Evolutionary conservation across 176 grass and related monocot genomes (phyloP).

Genomic region (Stipa capillata): DNA sequence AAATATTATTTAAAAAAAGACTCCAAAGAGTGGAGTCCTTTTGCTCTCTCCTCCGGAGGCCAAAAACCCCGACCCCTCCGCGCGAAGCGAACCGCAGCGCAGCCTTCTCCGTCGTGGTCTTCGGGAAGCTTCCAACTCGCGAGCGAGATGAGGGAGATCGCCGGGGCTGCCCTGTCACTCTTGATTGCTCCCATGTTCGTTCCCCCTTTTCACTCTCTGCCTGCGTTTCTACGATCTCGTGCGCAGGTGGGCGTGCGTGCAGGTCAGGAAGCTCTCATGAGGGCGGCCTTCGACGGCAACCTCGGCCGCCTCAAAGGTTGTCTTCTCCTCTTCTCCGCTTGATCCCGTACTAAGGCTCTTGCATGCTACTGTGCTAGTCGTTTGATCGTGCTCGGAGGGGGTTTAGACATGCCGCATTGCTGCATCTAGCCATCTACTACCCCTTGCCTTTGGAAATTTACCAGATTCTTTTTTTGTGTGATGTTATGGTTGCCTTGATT

Average conservation of each 20-base stretch:
- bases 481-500: background rate
- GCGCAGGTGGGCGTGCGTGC: background rate
- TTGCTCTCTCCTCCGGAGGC: background rate
- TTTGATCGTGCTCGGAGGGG: background rate
- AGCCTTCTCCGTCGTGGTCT: no score
- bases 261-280: background rate
- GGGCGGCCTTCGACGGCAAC: slow-evolving; percentile 10
- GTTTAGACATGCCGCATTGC: background rate
- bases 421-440: background rate
- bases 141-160: background rate
- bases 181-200: background rate
- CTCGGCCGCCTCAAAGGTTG: slow-evolving; percentile 18
- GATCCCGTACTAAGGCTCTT: no score
- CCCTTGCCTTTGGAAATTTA: background rate
- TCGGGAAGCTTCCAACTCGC: background rate
- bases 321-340: no score
- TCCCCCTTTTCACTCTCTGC: background rate
- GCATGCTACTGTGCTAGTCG: background rate
- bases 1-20: no score
- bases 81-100: background rate
- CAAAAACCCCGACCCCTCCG: background rate
- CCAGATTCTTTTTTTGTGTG: background rate
- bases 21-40: background rate
- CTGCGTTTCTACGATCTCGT: background rate
- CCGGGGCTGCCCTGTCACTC: background rate